Evolutionary conservation across 2,329 filamentous ascomycete genomes (phyloP).

Genomic region (Polychaeton citri): DNA sequence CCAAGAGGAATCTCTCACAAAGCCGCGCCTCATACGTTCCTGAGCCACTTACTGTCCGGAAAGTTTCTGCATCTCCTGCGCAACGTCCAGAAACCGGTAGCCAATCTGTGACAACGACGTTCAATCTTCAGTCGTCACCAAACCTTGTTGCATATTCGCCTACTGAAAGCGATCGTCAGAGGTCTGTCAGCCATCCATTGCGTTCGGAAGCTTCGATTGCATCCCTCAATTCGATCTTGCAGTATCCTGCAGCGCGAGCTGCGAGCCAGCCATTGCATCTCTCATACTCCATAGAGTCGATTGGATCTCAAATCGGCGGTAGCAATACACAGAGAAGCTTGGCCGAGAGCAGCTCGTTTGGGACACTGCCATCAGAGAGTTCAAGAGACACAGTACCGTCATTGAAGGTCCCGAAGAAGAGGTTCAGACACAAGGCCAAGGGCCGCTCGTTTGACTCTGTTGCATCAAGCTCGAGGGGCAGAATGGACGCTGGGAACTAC

Average conservation of each 20-base stretch:
- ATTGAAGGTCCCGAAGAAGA: conserved; percentile 20
- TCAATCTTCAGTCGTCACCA: conserved; percentile 12
- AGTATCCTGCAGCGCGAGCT: conserved; percentile 12
- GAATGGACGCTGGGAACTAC: not conserved
- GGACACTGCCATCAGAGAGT: conserved; percentile 5
- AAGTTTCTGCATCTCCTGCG: not conserved
- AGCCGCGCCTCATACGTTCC: not conserved
- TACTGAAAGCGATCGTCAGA: not conserved
- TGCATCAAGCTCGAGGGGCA: not conserved
- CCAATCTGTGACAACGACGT: not conserved
- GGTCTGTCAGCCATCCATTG: not conserved
- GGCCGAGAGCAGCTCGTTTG: not conserved
- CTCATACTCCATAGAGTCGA: conserved; percentile 18
- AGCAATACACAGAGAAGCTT: not conserved
- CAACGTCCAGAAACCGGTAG: not conserved
- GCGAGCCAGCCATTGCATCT: conserved; percentile 6
- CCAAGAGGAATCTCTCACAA: not conserved
- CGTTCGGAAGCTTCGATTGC: not conserved
- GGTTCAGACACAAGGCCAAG: conserved; percentile 12
- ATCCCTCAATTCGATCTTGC: conserved; percentile 8
- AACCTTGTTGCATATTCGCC: conserved; percentile 5
- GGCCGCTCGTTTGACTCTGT: conserved; percentile 10
- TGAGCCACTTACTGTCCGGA: not conserved
- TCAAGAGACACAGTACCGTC: conserved; percentile 18
- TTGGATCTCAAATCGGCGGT: conserved; percentile 13